phyloP scores from a whole-genome alignment of 441 rosid genomes.

The Adansonia grandidieri region DNA sequence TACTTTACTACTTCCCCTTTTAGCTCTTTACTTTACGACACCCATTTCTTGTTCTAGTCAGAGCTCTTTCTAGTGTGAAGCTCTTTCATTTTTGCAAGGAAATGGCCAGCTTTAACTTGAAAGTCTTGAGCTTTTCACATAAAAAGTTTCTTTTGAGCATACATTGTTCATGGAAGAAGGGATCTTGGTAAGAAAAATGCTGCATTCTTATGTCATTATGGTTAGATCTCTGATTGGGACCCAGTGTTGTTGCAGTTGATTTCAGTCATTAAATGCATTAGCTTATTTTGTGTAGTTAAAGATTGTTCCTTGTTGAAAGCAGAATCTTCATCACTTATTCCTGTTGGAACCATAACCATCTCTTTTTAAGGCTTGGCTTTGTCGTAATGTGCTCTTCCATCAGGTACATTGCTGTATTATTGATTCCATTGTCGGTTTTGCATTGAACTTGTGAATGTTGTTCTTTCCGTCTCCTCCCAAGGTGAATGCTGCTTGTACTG shows the following conservation, averaged over 20 bases:
- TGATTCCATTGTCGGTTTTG: slow-evolving; percentile 25
- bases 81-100: slow-evolving; percentile 21
- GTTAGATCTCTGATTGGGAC: slow-evolving; percentile 47
- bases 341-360: slow-evolving; percentile 33
- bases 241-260: slow-evolving; percentile 40
- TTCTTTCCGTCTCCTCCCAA: slow-evolving; percentile 12
- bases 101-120: slow-evolving; percentile 30
- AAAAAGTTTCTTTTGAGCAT: slow-evolving; percentile 36
- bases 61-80: slow-evolving; percentile 28
- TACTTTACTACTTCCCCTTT: slow-evolving; percentile 31
- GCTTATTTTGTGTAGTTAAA: slow-evolving; percentile 37
- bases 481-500: slow-evolving; percentile 17
- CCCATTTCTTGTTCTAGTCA: slow-evolving; percentile 32
- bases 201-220: slow-evolving; percentile 29
- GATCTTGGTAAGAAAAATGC: slow-evolving; percentile 49
- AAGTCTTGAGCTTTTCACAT: slow-evolving; percentile 42
- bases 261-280: slow-evolving; percentile 42
- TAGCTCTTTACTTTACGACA: slow-evolving; percentile 24
- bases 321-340: slow-evolving; percentile 32
- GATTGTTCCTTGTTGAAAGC: slow-evolving; percentile 36
- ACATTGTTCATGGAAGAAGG: slow-evolving; percentile 52
- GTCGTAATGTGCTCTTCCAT: slow-evolving; percentile 24
- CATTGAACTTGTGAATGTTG: slow-evolving; percentile 20
- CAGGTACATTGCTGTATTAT: slow-evolving; percentile 31
- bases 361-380: slow-evolving; percentile 34